Conservation (phyloP, 108 stramenopile genomes). For the Skeletonema grethae region DNA sequence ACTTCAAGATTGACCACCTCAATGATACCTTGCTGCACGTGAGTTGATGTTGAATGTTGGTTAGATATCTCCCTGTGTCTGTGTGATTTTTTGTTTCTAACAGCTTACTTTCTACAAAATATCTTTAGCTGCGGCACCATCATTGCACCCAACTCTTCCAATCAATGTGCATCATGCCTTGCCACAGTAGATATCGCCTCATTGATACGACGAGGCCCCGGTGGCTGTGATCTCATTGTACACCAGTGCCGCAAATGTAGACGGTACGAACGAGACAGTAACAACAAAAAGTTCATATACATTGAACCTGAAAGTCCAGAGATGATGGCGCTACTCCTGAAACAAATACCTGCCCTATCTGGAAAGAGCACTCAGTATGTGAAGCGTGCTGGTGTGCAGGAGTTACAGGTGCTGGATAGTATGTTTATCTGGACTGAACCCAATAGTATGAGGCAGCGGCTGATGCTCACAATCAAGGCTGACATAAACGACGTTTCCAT, state of each 20-base stretch:
- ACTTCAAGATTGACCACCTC: constrained; percentile 32
- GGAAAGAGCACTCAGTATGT: constrained; percentile 34
- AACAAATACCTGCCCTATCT: constrained; percentile 86
- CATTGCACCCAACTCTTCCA: constrained; percentile 84
- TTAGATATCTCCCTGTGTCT: neutral
- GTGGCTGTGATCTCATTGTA: constrained; percentile 50
- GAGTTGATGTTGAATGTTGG: neutral
- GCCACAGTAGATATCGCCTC: constrained; percentile 41
- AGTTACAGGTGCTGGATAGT: constrained; percentile 81
- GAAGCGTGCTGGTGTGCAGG: constrained; percentile 35
- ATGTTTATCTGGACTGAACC: constrained; percentile 99
- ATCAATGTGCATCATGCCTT: constrained; percentile 82
- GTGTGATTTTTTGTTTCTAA: neutral
- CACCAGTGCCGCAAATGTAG: constrained; percentile 94
- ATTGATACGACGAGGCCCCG: constrained; percentile 61
- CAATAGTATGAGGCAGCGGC: constrained; percentile 90
- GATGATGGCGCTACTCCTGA: constrained; percentile 91
- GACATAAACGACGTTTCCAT: constrained; percentile 82
- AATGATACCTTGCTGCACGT: constrained; percentile 49
- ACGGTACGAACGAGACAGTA: constrained; percentile 53
- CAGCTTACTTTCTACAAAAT: neutral
- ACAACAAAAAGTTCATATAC: constrained; percentile 52
- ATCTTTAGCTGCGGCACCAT: constrained; percentile 61
- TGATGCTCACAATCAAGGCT: constrained; percentile 91
- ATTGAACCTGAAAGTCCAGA: constrained; percentile 89